phyloP scores from a whole-genome alignment of 169 alveolate species.

The Eimeria maxima region DNA sequence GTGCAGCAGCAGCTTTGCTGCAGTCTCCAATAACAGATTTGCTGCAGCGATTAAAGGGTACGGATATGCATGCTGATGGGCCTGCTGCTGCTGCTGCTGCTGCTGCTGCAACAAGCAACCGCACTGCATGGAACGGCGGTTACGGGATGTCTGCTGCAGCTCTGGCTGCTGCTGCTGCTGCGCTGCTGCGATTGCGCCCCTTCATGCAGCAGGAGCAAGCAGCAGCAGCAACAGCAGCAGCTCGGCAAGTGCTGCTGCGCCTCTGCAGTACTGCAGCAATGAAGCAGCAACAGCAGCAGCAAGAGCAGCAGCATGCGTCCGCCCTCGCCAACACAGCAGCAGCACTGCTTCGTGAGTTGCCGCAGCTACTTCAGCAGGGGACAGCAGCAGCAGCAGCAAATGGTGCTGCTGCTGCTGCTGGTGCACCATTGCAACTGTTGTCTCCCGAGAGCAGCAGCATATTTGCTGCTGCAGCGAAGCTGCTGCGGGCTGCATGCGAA shows the following conservation, averaged over 20 bases:
- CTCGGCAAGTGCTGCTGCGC: conserved; percentile 45
- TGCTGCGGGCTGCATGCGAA: neutral
- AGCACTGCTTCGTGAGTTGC: conserved; percentile 56
- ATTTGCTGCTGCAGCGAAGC: conserved; percentile 73
- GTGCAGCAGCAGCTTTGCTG: neutral
- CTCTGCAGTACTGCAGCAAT: neutral
- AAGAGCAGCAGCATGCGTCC: conserved; percentile 17
- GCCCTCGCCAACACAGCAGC: neutral
- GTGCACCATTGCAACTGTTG: neutral
- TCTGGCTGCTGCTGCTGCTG: conserved; percentile 65
- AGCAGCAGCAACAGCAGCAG: conserved; percentile 72
- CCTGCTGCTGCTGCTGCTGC: conserved; percentile 26
- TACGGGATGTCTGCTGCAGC: conserved; percentile 48
- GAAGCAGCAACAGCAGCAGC: conserved; percentile 50
- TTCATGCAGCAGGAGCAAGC: neutral
- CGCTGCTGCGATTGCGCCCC: conserved; percentile 38
- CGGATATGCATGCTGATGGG: neutral
- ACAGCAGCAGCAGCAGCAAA: neutral
- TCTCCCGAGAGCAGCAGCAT: conserved; percentile 53
- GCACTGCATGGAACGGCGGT: neutral
- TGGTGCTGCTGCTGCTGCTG: conserved; percentile 15
- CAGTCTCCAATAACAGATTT: neutral
- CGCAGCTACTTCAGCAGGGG: conserved; percentile 56
- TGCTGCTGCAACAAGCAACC: conserved; percentile 2
- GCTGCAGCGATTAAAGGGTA: neutral